A percentile compares a stretch with the other conserved stretches of the same genome.
These are phyloP conservation scores for Candida tallmaniae DNA, from an alignment of 805 yeast genomes.

Conservation along the genomic window DNA sequence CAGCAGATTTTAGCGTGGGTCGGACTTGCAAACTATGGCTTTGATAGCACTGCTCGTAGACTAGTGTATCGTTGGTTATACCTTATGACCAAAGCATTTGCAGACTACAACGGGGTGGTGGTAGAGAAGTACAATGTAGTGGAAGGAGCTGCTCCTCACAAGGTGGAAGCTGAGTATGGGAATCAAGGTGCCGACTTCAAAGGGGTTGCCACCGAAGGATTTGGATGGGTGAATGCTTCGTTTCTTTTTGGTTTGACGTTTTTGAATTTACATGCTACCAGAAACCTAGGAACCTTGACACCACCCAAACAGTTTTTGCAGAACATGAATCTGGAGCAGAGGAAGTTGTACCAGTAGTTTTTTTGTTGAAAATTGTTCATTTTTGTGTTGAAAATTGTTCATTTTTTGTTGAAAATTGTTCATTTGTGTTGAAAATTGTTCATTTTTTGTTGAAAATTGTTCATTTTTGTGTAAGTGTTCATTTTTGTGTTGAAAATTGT, in stretches of 20 bases:
- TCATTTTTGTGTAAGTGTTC: too few species aligned
- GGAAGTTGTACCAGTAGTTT: conserved; percentile 14
- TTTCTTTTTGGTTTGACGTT: conserved; percentile 68
- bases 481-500: too few species aligned
- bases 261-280: conserved; percentile 58
- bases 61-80: conserved; percentile 85
- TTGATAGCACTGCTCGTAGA: conserved; percentile 57
- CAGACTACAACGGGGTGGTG: conserved; percentile 88
- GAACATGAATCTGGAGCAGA: conserved; percentile 41
- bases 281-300: conserved; percentile 77
- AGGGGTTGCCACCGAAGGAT: conserved; percentile 94
- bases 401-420: too few species aligned
- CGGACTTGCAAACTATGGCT: conserved; percentile 74
- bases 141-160: conserved; percentile 76
- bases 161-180: conserved; percentile 94
- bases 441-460: too few species aligned
- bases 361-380: too few species aligned
- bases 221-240: conserved; percentile 97
- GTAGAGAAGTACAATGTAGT: conserved; percentile 95
- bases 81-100: conserved; percentile 84
- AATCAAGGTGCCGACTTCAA: conserved; percentile 91
- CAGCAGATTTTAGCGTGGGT: conserved; percentile 95
- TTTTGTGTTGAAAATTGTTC: background rate
- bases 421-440: too few species aligned
- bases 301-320: conserved; percentile 63